Base-by-base conservation (phyloP, 495 filamentous ascomycete genomes). In the Hypoxylon perforatum region DNA sequence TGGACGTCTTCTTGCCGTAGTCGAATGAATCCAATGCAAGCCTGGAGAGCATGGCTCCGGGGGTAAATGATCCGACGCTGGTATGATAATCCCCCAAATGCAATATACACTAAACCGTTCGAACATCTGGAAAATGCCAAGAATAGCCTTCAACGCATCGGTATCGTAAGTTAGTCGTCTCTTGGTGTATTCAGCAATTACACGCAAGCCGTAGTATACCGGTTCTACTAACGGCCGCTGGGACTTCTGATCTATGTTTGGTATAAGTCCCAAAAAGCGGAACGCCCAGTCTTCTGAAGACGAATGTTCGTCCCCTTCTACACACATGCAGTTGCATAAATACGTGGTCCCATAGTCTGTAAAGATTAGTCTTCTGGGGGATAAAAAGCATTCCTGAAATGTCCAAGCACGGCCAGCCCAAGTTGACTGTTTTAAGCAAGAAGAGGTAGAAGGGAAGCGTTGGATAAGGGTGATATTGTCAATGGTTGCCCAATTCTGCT, bases 361-460 rank as follows among this genome's bases (percentile, higher is more conserved):
- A 38, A 80, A 63, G 19, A 72, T 71, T 12, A 82, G 56, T 10
- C 71, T 57, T 5, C 76, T 75, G 6, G 42, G 53, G 5, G 78
- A 78, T 15, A 78, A 64, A 11, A 78, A 23, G 5, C 58, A 67
- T 60, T 81, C 78, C 53, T 80, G 78, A 47, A 74, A 81, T 7
- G 78, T 80, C 78, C 78, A 81, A 3, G 74, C 78, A 11, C 78
- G 65, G 5, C 70, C 75, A 1, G 45, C 56, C 78, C 76, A 80
- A 21, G 4, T 35, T 35, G 30, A 35, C 11, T 35, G 30, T 35
- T 35, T 4, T 5, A 35, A 11, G 11, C 5, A 4, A 11, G 30
- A 35, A 35, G 5, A 4, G 11, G 30, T 35, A 35, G 30, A 35
- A n/a, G n/a, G n/a, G n/a, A n/a, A n/a, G n/a, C n/a, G n/a, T n/a